These are phyloP conservation scores for Mytilinidion resinicola DNA, from an alignment of 495 filamentous ascomycete species.

Conservation along the genomic window DNA sequence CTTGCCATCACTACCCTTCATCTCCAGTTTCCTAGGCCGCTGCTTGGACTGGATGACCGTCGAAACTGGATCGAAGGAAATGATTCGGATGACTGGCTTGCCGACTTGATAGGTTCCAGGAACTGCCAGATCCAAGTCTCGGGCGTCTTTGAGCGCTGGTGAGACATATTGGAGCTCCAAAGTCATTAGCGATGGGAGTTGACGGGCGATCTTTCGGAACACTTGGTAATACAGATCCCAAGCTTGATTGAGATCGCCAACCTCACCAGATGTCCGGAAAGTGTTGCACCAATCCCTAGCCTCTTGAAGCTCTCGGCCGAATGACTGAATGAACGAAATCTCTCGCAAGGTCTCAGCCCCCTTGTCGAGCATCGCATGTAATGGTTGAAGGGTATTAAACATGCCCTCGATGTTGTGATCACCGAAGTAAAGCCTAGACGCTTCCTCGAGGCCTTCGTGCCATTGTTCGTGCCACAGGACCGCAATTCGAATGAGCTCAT, in stretches of 20 bases:
- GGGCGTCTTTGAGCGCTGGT: slow-evolving; percentile 75
- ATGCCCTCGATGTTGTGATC: slow-evolving; percentile 96
- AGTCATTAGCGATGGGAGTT: slow-evolving; percentile 82
- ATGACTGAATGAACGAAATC: slow-evolving; percentile 96
- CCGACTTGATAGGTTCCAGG: slow-evolving; percentile 91
- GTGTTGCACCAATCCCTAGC: slow-evolving; percentile 91
- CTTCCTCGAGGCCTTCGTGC: slow-evolving; percentile 98
- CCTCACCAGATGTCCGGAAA: slow-evolving; percentile 78
- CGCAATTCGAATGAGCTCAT: slow-evolving; percentile 91
- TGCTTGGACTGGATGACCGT: slow-evolving; percentile 97
- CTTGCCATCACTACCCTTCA: slow-evolving; percentile 80
- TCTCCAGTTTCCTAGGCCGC: slow-evolving; percentile 79
- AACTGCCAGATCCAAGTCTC: slow-evolving; percentile 81
- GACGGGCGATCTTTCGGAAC: slow-evolving; percentile 91
- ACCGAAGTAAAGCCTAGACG: slow-evolving; percentile 80
- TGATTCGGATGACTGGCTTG: slow-evolving; percentile 76
- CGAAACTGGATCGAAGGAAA: slow-evolving; percentile 80
- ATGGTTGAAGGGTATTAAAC: slow-evolving; percentile 81
- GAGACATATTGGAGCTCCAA: slow-evolving; percentile 97
- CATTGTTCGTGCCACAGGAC: slow-evolving; percentile 98
- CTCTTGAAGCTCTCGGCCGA: slow-evolving; percentile 89
- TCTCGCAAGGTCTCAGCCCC: slow-evolving; percentile 90
- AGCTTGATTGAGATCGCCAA: slow-evolving; percentile 91
- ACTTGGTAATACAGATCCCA: slow-evolving; percentile 99
- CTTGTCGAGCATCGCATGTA: slow-evolving; percentile 85